These are phyloP conservation scores for Lachancea cidri DNA, from an alignment of 805 yeast species.

Conservation along the genomic window DNA sequence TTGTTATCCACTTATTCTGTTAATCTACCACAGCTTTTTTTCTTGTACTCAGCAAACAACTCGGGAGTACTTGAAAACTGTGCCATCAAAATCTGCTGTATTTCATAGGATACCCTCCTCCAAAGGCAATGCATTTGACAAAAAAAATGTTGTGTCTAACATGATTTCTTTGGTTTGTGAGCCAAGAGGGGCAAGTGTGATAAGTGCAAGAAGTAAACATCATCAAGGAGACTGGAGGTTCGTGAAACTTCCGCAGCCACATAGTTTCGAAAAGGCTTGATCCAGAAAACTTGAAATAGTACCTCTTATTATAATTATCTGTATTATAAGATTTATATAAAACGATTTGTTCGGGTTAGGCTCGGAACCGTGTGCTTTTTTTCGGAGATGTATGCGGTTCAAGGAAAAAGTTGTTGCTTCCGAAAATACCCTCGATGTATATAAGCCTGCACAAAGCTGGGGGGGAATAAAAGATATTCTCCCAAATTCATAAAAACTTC, in stretches of 20 bases:
- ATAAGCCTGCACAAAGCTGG: background rate
- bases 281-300: too few relatives aligned
- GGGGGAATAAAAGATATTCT: background rate
- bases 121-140: conserved; percentile 36
- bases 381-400: background rate
- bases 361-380: background rate
- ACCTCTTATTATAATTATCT: too few relatives aligned
- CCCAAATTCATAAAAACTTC: conserved; percentile 1
- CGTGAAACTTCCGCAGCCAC: conserved; percentile 18
- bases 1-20: conserved; percentile 52
- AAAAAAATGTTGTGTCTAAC: conserved; percentile 30
- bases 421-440: background rate
- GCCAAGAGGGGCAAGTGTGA: conserved; percentile 36
- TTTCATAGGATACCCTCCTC: conserved; percentile 18
- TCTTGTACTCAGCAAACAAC: conserved; percentile 61
- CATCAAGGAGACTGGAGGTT: conserved; percentile 39
- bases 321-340: too few relatives aligned
- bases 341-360: background rate
- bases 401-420: background rate
- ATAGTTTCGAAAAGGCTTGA: conserved; percentile 14
- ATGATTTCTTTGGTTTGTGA: conserved; percentile 31
- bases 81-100: conserved; percentile 34
- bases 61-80: conserved; percentile 57
- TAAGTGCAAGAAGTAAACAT: conserved; percentile 32
- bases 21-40: conserved; percentile 50